These are phyloP conservation scores for Beauveria sp. DNA, from an alignment of 2,329 filamentous ascomycete species.

Conservation along the genomic window DNA sequence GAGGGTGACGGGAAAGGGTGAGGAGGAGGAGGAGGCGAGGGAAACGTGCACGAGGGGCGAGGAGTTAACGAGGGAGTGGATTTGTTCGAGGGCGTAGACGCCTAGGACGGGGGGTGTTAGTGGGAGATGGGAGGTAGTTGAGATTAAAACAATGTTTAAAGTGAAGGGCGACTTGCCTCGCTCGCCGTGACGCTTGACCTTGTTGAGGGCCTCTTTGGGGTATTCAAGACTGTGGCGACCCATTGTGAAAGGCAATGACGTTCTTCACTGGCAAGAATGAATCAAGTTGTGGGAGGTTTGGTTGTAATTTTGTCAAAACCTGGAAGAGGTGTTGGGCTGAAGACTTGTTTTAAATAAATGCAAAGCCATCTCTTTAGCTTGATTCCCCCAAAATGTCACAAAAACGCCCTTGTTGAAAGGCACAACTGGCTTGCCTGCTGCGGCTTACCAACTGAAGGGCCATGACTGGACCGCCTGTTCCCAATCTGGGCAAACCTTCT, in stretches of 20 bases:
- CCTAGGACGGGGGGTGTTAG: slow-evolving; percentile 34
- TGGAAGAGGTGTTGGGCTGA: background rate
- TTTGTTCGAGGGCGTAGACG: slow-evolving; percentile 62
- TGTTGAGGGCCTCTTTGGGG: slow-evolving; percentile 55
- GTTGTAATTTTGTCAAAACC: background rate
- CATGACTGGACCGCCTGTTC: background rate
- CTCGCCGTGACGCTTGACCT: slow-evolving; percentile 58
- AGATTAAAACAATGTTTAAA: no score
- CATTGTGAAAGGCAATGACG: slow-evolving; percentile 18
- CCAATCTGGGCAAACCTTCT: background rate
- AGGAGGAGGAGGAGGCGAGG: slow-evolving; percentile 53
- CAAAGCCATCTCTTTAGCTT: background rate
- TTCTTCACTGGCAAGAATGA: no score
- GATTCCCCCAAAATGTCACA: background rate
- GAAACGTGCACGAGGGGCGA: slow-evolving; percentile 73
- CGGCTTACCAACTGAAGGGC: background rate
- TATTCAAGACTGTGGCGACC: slow-evolving; percentile 44
- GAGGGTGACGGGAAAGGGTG: slow-evolving; percentile 67
- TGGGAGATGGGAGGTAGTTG: background rate
- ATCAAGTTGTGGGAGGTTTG: no score
- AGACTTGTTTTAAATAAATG: background rate
- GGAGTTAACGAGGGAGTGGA: slow-evolving; percentile 69
- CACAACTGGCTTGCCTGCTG: background rate
- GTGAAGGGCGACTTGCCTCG: slow-evolving; percentile 40
- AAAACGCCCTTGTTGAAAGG: background rate